Percentiles rank a stretch among this genome's conserved stretches.
phyloP scores from a whole-genome alignment of 1,284 basidiomycete genomes.

The Trametes versicolor region DNA sequence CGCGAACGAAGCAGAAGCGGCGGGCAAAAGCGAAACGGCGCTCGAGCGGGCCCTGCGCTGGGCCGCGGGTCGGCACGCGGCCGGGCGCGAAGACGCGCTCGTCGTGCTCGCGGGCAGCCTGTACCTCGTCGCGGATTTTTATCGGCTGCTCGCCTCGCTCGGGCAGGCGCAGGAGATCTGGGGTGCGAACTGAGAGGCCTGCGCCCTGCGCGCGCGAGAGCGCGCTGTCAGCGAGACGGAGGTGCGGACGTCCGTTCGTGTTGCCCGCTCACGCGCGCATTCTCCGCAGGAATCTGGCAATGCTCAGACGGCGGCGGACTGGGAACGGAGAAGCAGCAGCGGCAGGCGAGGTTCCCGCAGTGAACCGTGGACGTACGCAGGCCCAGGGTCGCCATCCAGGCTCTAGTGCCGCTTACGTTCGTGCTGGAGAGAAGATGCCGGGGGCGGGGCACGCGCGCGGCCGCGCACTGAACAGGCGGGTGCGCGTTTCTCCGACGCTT shows the following conservation, averaged over 20 bases:
- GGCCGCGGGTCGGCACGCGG: slow-evolving; percentile 35
- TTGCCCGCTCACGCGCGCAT: background rate
- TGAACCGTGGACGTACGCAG: background rate
- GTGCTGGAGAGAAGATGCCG: slow-evolving; percentile 7
- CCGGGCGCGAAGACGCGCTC: slow-evolving; percentile 48
- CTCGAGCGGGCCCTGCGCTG: slow-evolving; percentile 35
- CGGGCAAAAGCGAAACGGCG: background rate
- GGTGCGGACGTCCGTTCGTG: slow-evolving; percentile 13
- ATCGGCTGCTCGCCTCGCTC: slow-evolving; percentile 57
- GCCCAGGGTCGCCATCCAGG: background rate
- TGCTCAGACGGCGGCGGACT: slow-evolving; percentile 7
- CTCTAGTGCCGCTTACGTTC: slow-evolving; percentile 1
- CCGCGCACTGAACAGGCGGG: background rate
- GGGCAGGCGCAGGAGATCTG: slow-evolving; percentile 33
- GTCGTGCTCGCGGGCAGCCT: slow-evolving; percentile 89
- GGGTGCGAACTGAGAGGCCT: slow-evolving; percentile 30
- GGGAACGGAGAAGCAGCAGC: slow-evolving; percentile 2
- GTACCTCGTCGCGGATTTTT: slow-evolving; percentile 91
- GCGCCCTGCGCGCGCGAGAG: background rate
- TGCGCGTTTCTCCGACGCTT: slow-evolving; percentile 32
- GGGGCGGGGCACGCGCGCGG: slow-evolving; percentile 7
- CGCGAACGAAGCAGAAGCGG: slow-evolving; percentile 37
- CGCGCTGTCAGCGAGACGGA: slow-evolving; percentile 10
- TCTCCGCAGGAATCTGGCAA: background rate
- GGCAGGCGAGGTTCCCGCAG: slow-evolving; percentile 12